These are phyloP conservation scores for Neonectria hederae DNA, from an alignment of 2,329 filamentous ascomycete species.

Conservation along the genomic window DNA sequence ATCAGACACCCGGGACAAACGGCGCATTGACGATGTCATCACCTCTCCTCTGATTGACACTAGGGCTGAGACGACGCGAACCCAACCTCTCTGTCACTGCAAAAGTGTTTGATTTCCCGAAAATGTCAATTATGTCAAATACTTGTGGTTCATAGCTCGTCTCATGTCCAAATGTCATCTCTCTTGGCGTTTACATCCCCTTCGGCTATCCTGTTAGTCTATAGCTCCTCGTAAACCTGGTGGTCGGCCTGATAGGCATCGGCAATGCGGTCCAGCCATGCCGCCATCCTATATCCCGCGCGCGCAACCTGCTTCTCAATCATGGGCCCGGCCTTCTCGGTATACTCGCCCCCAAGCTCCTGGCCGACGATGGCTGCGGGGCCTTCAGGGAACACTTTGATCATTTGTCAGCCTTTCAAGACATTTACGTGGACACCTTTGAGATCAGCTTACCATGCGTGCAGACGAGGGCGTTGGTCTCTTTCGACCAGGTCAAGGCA, in stretches of 20 bases:
- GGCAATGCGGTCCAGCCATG: slow-evolving; percentile 72
- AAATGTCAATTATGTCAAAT: slow-evolving; percentile 3
- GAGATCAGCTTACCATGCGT: slow-evolving; percentile 59
- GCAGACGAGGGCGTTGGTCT: slow-evolving; percentile 71
- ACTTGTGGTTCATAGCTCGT: neutral
- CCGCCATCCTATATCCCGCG: slow-evolving; percentile 74
- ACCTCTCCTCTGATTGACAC: slow-evolving; percentile 2
- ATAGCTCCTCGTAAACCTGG: slow-evolving; percentile 43
- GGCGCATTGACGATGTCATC: slow-evolving; percentile 3
- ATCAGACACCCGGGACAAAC: neutral
- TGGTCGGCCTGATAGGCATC: slow-evolving; percentile 45
- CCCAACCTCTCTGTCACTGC: neutral
- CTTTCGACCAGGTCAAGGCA: slow-evolving; percentile 70
- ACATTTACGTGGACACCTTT: neutral
- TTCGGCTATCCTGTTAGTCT: slow-evolving; percentile 13
- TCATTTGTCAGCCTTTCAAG: slow-evolving; percentile 29
- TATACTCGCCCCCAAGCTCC: slow-evolving; percentile 72
- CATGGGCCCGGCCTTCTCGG: slow-evolving; percentile 68
- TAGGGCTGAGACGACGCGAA: slow-evolving; percentile 7
- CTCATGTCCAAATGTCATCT: slow-evolving; percentile 5
- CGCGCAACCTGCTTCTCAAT: slow-evolving; percentile 74
- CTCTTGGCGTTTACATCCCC: neutral
- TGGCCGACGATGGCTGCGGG: slow-evolving; percentile 64
- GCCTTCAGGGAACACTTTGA: slow-evolving; percentile 69
- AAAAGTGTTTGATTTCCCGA: neutral